Base-by-base conservation (phyloP, 1,284 basidiomycete species). In the Ustilago sp. region DNA sequence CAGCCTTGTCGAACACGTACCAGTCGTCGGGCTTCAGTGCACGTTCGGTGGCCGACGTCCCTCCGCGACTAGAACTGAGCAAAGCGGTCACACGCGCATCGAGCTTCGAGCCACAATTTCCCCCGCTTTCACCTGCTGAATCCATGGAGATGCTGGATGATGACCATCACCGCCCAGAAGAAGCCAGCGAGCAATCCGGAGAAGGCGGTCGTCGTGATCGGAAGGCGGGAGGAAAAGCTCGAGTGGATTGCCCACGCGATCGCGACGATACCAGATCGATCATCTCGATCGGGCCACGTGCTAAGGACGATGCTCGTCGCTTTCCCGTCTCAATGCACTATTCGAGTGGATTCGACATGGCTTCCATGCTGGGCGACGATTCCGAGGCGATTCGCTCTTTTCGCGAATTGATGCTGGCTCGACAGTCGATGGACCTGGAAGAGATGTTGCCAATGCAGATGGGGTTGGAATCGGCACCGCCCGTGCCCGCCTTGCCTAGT, bases 291-390 rank as follows among this genome's bases (percentile, higher is more conserved):
- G 68, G 73, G 8, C 73, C 68, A 36, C 63, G 73, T 3, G 68
- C 68, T n/a, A 52, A 59, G 11, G 72, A 74, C 8, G 79, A 82
- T 52, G 77, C 77, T 12, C 59, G 72, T 1, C 70, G 80, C 23
- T 82, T 82, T 48, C 80, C 80, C 4, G 71, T 82, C 15, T 81
- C 80, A 56, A 82, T 79, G 77, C 80, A 82, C 58, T 80, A 82
- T 41, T 72, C 79, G 1, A 80, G 80, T 36, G 80, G 77, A 1
- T 79, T 80, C 17, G 79, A 80, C 32, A 66, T 74, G 4, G 77
- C 76, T 4, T 75, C 69, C 51, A 74, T 82, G 57, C 65, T 75
- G 0, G 70, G 72, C 13, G 80, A 77, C 39, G 73, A 74, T 32
- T 68, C 70, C 35, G 78, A 77, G 56, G 72, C 65, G 55, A 74